Evolutionary conservation across 495 filamentous ascomycete genomes (phyloP), one percentile per base, ranked within the genome.

Genomic region (Niebla homalea): DNA sequence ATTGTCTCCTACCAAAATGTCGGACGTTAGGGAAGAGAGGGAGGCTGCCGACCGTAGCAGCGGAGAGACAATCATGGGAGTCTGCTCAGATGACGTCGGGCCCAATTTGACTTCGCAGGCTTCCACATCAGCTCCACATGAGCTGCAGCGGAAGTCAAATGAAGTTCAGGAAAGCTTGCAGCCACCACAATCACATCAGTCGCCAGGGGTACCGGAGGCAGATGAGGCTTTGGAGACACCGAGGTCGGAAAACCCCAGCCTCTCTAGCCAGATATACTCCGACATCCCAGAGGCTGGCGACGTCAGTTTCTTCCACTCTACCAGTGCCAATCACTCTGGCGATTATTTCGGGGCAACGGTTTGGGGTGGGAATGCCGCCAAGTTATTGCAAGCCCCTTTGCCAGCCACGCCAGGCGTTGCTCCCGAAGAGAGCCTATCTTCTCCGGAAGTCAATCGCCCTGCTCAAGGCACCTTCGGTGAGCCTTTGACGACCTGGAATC

Each of bases 341-440:
- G 48, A 55, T 26, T 55, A 55, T 25, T 47, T 55, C 19, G 43
- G 20, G 8, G 23, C 29, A 15, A 46, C 39, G 29, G 15, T 36
- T n/a, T 41, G 46, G 20, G 36, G 22, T 22, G 44, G 32, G 1
- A 25, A 21, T 20, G 44, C 43, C 22, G 38, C 44, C 37, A 37
- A 48, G 18, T 48, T 53, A 15, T 35, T 46, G 23, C 45, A 22
- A 11, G 22, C 40, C 16, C 21, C 39, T 18, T 15, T 41, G 10
- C 39, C 39, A 19, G 39, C 21, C 18, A 41, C 39, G 18, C 39
- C 39, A 19, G 39, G 39, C 12, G 18, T 7, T 22, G 14, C 29
- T 18, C 11, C 45, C 15, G 32, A 36, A 18, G 14, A 48, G 18
- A 44, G 43, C 18, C 19, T 16, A 18, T 3, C 41, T 11, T 37